Evolutionary conservation across 177 flowering plant species (phyloP).

Genomic region (Vitis hybrid): DNA sequence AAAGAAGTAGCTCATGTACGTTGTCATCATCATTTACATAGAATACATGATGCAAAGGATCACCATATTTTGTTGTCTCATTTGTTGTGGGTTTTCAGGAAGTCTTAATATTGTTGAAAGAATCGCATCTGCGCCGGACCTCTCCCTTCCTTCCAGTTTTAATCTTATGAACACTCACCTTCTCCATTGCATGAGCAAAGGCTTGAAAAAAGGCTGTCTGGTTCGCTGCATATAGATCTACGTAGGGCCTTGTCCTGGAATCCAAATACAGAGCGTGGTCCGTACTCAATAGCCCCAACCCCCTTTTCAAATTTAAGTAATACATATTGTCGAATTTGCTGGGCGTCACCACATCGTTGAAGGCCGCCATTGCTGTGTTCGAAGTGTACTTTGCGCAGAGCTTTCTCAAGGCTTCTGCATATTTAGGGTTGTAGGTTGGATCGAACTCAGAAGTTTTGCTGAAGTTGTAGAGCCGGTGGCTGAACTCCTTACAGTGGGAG

Average conservation of each 20-base stretch:
- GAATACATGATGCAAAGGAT: too few species aligned
- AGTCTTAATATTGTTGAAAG: constrained; percentile 27
- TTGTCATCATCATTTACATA: too few species aligned
- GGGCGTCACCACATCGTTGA: constrained; percentile 64
- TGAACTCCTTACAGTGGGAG: constrained; percentile 61
- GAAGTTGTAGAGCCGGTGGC: constrained; percentile 31
- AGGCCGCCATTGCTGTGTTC: constrained; percentile 47
- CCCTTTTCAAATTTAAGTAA: constrained; percentile 58
- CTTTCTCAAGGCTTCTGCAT: constrained; percentile 31
- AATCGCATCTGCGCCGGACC: constrained; percentile 73
- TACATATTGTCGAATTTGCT: constrained; percentile 67
- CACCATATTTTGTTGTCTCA: too few species aligned
- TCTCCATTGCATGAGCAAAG: constrained; percentile 72
- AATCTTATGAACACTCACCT: constrained; percentile 49
- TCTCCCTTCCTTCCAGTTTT: constrained; percentile 68
- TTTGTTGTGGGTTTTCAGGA: too few species aligned
- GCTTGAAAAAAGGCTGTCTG: constrained; percentile 54
- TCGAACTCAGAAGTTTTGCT: constrained; percentile 20
- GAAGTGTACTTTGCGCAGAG: constrained; percentile 36
- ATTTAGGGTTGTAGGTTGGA: constrained; percentile 39
- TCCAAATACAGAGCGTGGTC: constrained; percentile 53
- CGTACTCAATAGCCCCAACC: constrained; percentile 59
- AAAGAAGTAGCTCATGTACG: too few species aligned
- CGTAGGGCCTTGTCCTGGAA: constrained; percentile 53
- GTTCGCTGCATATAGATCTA: constrained; percentile 52